Base-by-base conservation (phyloP, 2,329 filamentous ascomycete species). In the Aureobasidium uvarum region DNA sequence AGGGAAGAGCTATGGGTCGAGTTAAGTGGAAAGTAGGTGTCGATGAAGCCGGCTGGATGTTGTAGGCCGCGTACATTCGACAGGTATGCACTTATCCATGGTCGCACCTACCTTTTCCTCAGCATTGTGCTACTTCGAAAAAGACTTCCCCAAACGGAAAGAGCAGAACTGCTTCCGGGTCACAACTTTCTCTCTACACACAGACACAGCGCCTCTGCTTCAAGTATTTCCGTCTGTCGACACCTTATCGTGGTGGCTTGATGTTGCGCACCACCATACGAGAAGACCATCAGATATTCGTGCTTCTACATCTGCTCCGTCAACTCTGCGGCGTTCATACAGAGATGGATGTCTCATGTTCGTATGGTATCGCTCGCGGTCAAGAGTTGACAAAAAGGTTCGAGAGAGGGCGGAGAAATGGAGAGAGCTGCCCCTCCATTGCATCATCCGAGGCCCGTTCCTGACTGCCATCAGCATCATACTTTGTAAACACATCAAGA, bases 361-460 rank as follows among this genome's bases (percentile, higher is more conserved):
- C 1, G 23, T 25, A 48, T 25, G 28, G 28, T 14, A 6, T 48
- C 25, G 46, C 16, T 51, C 2, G 23, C 6, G 7, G 25, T 31
- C 16, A 20, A 5, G 25, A 51, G 46, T 31, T 51, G 1, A 33
- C 4, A 43, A 60, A 43, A 60, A 20, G 23, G 43, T 16, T 38
- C 2, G 56, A 13, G n/a, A 25, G 31, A 60, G 31, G n/a, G 58
- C 58, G 58, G 58, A 62, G 58, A 62, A 50, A 62, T 50, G 58
- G 43, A 36, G 25, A 28, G 28, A 20, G 41, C n/a, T 11, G 38
- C 45, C 36, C 45, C 45, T 31, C 41, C 58, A 62, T 62, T 62
- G 58, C 58, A 60, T 60, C 56, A 60, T 48, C 55, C 55, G 55
- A 59, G 55, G 55, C 41, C 48, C 43, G 20, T 55, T 55, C 28